A percentile compares a stretch with the other conserved stretches of the same genome.
phyloP scores from a whole-genome alignment of 2,329 filamentous ascomycete species.

The Fusarium annulatum region DNA sequence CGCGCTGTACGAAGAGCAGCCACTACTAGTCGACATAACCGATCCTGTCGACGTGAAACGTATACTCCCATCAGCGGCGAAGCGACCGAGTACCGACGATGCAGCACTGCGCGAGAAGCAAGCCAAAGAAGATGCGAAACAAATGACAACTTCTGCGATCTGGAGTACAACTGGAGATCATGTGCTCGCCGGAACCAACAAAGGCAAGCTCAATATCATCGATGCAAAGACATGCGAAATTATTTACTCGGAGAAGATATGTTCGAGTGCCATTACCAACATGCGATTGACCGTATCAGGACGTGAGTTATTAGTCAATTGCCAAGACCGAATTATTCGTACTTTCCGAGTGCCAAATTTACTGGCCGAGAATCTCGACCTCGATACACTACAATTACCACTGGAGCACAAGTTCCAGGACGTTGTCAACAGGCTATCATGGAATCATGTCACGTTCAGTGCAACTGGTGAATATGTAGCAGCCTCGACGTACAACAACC shows the following conservation, averaged over 20 bases:
- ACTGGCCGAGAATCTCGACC: constrained; percentile 74
- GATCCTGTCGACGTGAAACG: constrained; percentile 77
- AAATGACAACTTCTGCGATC: constrained; percentile 91
- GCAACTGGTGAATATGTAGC: constrained; percentile 95
- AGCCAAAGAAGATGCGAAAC: constrained; percentile 90
- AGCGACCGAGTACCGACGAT: constrained; percentile 76
- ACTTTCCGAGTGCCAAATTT: constrained; percentile 90
- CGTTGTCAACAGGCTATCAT: constrained; percentile 91
- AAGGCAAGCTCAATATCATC: constrained; percentile 96
- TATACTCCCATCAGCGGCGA: constrained; percentile 83
- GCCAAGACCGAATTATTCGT: constrained; percentile 92
- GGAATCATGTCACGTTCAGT: constrained; percentile 98
- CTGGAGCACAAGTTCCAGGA: constrained; percentile 99
- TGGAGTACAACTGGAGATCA: constrained; percentile 89
- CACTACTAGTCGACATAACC: constrained; percentile 85
- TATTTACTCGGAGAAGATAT: constrained; percentile 90
- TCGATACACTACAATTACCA: constrained; percentile 87
- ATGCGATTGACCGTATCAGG: constrained; percentile 85
- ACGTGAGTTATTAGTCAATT: constrained; percentile 89
- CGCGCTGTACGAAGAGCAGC: constrained; percentile 93
- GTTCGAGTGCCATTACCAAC: constrained; percentile 87
- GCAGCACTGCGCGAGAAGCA: constrained; percentile 82
- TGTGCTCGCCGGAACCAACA: constrained; percentile 92
- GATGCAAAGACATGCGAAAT: constrained; percentile 82
- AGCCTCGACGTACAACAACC: constrained; percentile 97